A percentile compares a stretch with the other conserved stretches of the same genome.
These are phyloP conservation scores for Brassica incana DNA, from an alignment of 345 rosid genomes.

Conservation along the genomic window DNA sequence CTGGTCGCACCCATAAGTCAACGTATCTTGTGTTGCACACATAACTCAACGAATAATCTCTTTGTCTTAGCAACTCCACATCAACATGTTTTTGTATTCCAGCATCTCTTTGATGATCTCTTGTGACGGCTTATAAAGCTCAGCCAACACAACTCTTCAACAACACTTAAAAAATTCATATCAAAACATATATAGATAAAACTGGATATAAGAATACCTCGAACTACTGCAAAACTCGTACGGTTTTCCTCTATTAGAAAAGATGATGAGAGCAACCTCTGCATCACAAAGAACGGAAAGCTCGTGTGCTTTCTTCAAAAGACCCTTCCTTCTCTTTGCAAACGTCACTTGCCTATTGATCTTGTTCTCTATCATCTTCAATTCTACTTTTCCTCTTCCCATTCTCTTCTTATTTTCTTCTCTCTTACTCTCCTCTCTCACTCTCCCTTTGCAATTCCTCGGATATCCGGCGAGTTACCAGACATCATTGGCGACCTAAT, in stretches of 20 bases:
- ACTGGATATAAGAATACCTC: conserved; percentile 47
- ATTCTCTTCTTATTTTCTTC: conserved; percentile 33
- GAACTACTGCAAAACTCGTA: conserved; percentile 99
- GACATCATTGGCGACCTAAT: no score
- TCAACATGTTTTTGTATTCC: no score
- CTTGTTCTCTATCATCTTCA: conserved; percentile 99
- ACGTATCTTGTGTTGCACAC: no score
- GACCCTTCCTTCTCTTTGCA: conserved; percentile 97
- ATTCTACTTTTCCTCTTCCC: conserved; percentile 99
- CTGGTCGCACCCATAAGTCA: no score
- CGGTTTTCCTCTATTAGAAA: conserved; percentile 97
- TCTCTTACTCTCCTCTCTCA: not conserved
- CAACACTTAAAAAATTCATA: not conserved
- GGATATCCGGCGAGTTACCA: no score
- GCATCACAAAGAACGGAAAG: conserved; percentile 56
- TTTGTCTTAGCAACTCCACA: no score
- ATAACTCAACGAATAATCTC: no score
- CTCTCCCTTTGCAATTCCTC: no score
- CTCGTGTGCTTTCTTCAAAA: conserved; percentile 99
- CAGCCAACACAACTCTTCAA: no score
- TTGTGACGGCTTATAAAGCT: no score
- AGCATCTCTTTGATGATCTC: no score
- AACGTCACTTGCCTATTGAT: conserved; percentile 98
- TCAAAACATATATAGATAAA: not conserved
- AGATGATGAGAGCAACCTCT: conserved; percentile 99